Evolutionary conservation across 495 filamentous ascomycete genomes (phyloP).

Genomic region (Achaetomiella virescens): DNA sequence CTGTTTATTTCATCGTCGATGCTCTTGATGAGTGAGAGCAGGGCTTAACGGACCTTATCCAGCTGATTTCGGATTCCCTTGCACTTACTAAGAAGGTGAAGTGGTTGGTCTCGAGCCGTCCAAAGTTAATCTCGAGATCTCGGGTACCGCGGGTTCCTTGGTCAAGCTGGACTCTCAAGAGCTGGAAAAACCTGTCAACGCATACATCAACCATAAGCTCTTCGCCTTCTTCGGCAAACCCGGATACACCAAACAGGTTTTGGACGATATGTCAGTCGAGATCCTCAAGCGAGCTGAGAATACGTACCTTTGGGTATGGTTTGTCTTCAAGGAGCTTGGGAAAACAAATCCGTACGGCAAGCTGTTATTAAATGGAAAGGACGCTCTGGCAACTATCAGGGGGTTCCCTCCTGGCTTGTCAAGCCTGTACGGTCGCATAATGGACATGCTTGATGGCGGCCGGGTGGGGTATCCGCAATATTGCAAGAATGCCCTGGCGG

Average conservation of each 20-base stretch:
- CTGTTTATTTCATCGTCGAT: too few species aligned
- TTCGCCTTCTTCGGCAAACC: slow-evolving; percentile 6
- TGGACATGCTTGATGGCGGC: slow-evolving; percentile 6
- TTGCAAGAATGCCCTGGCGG: slow-evolving; percentile 22
- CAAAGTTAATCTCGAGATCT: slow-evolving; percentile 17
- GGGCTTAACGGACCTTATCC: too few species aligned
- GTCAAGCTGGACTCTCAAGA: slow-evolving; percentile 15
- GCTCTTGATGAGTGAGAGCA: too few species aligned
- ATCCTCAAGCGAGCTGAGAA: slow-evolving; percentile 19
- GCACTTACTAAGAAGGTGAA: too few species aligned
- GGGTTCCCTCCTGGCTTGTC: slow-evolving; percentile 15
- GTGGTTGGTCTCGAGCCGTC: too few species aligned
- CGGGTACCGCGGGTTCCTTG: slow-evolving; percentile 25
- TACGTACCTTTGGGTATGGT: slow-evolving; percentile 36
- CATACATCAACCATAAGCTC: slow-evolving; percentile 35
- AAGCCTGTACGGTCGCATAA: slow-evolving; percentile 18
- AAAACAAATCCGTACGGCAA: background rate
- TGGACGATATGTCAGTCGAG: slow-evolving; percentile 12
- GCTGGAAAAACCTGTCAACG: slow-evolving; percentile 13
- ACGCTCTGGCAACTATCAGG: slow-evolving; percentile 6
- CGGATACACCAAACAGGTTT: slow-evolving; percentile 16
- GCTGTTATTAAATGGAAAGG: background rate
- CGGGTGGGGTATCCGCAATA: slow-evolving; percentile 4
- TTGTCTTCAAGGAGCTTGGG: slow-evolving; percentile 15
- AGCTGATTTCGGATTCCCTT: too few species aligned